Conservation (phyloP, 345 rosid genomes). For the Anastatica hierochuntica region DNA sequence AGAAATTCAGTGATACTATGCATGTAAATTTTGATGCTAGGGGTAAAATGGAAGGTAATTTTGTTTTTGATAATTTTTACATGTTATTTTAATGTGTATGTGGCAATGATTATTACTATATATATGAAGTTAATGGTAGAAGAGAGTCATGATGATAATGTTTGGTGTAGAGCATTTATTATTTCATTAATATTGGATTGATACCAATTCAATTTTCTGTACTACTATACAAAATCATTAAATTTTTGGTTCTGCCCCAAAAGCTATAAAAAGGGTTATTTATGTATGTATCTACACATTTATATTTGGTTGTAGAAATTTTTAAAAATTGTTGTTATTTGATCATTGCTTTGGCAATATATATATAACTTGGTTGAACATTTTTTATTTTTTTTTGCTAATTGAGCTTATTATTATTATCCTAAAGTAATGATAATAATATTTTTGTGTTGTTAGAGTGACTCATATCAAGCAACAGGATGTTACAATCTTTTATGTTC, state of each 20-base stretch:
- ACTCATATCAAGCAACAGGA: slow-evolving; percentile 96
- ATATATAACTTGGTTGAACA: not conserved
- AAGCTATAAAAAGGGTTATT: slow-evolving; percentile 1
- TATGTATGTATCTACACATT: not conserved
- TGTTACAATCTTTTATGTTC: slow-evolving; percentile 93
- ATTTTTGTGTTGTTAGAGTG: slow-evolving; percentile 41
- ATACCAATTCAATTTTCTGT: slow-evolving; percentile 18
- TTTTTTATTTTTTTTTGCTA: too few relatives aligned
- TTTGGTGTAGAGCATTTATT: slow-evolving; percentile 27
- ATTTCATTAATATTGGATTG: slow-evolving; percentile 25
- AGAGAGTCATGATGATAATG: slow-evolving; percentile 24
- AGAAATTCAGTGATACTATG: slow-evolving; percentile 16
- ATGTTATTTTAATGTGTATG: slow-evolving; percentile 1
- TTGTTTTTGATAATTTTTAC: not conserved
- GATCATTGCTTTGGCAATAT: slow-evolving; percentile 9
- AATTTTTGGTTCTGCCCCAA: slow-evolving; percentile 17
- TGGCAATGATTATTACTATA: slow-evolving; percentile 4
- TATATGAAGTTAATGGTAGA: slow-evolving; percentile 21
- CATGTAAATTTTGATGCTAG: slow-evolving; percentile 1
- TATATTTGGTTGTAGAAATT: not conserved
- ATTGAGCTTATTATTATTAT: not conserved
- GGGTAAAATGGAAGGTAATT: slow-evolving; percentile 7
- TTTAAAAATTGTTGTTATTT: not conserved
- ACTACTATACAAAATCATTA: slow-evolving; percentile 18
- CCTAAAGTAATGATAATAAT: not conserved